These are phyloP conservation scores for Botrytis deweyae DNA, from an alignment of 2,329 filamentous ascomycete species.

Conservation along the genomic window DNA sequence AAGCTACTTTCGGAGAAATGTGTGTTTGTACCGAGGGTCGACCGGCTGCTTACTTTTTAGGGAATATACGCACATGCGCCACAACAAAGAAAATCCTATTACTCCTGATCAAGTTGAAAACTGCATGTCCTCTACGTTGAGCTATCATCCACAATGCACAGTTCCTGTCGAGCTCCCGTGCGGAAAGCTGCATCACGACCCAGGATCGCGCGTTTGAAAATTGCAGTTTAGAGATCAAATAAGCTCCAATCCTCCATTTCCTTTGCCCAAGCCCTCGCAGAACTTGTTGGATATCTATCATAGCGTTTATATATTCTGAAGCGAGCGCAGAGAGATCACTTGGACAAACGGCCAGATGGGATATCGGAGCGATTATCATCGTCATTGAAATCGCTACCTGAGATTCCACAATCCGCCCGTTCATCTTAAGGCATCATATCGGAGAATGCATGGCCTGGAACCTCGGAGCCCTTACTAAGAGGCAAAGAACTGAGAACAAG, in stretches of 20 bases:
- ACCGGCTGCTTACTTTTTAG: background rate
- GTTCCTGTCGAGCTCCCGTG: background rate
- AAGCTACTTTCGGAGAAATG: background rate
- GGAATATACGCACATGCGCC: background rate
- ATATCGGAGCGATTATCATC: background rate
- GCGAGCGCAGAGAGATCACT: background rate
- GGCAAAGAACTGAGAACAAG: background rate
- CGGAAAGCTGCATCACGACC: background rate
- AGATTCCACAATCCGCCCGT: background rate
- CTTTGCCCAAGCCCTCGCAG: background rate
- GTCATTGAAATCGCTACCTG: background rate
- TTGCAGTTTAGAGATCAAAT: background rate
- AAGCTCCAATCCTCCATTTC: background rate
- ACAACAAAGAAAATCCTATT: background rate
- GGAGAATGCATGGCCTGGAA: background rate
- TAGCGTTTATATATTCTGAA: background rate
- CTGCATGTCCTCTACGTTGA: background rate
- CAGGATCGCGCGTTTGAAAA: background rate
- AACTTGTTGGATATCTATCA: background rate
- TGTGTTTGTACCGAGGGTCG: background rate
- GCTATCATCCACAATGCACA: background rate
- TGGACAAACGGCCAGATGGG: background rate
- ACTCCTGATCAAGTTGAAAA: background rate
- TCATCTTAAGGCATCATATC: background rate
- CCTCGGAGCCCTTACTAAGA: too few species aligned